Conservation (phyloP, 2,329 filamentous ascomycete genomes). For the Colletotrichum sp. region DNA sequence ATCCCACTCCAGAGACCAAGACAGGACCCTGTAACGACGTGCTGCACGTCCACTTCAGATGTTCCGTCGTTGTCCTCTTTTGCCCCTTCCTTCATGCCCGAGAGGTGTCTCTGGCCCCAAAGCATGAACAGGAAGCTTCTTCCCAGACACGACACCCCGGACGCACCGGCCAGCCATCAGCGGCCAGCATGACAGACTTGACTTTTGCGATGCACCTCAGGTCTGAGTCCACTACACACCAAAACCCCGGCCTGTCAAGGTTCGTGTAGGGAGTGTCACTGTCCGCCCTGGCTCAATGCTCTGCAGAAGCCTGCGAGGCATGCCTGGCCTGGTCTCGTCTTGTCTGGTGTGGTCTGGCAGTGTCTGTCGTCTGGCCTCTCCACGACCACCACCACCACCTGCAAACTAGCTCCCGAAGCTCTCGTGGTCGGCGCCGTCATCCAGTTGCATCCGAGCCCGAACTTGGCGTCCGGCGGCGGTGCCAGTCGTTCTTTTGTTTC, state of each 20-base stretch:
- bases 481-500: slow-evolving; percentile 9
- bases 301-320: background rate
- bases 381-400: background rate
- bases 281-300: background rate
- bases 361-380: background rate
- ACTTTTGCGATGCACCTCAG: slow-evolving; percentile 9
- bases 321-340: background rate
- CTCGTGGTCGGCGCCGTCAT: background rate
- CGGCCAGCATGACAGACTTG: slow-evolving; percentile 10
- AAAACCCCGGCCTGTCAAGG: background rate
- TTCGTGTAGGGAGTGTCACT: background rate
- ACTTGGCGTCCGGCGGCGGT: background rate
- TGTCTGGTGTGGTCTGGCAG: background rate
- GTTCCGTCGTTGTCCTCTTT: background rate
- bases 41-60: slow-evolving; percentile 3
- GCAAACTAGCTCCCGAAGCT: background rate
- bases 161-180: slow-evolving; percentile 8
- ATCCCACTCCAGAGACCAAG: background rate
- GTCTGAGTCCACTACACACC: background rate
- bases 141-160: slow-evolving; percentile 12
- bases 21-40: background rate
- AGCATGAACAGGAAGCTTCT: slow-evolving; percentile 15
- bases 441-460: slow-evolving; percentile 7
- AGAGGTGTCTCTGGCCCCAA: slow-evolving; percentile 8
- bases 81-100: slow-evolving; percentile 1